phyloP scores from a whole-genome alignment of 768 basidiomycete species.

The Crassisporium funariophilum region DNA sequence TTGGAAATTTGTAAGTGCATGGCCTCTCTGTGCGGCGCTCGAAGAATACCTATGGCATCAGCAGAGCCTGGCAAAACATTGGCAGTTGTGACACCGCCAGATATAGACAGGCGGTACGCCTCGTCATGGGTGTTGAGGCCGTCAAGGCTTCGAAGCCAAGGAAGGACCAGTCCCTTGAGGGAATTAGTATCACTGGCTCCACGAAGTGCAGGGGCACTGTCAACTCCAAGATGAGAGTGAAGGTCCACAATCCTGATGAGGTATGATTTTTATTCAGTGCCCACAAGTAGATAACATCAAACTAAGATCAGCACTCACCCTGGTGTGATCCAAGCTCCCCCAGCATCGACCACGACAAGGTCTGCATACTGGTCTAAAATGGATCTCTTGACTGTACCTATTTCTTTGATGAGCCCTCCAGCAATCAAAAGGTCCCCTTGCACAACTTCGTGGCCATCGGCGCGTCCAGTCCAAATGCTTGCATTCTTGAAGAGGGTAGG shows the following conservation, averaged over 20 bases:
- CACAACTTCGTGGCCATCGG: conserved; percentile 56
- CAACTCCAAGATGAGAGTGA: conserved; percentile 57
- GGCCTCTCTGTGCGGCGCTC: not conserved
- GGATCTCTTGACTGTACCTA: conserved; percentile 43
- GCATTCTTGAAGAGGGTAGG: conserved; percentile 72
- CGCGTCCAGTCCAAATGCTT: conserved; percentile 62
- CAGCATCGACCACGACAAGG: conserved; percentile 49
- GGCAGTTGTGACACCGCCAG: conserved; percentile 81
- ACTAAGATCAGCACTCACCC: conserved; percentile 35
- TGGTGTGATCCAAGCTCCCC: conserved; percentile 77
- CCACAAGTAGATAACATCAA: not conserved
- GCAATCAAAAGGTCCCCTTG: conserved; percentile 62
- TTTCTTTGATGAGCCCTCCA: conserved; percentile 53
- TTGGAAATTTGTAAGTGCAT: conserved; percentile 14
- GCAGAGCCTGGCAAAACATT: conserved; percentile 75
- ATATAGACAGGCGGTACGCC: conserved; percentile 60
- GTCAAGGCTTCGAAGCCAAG: conserved; percentile 71
- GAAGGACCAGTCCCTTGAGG: conserved; percentile 39
- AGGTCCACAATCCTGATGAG: conserved; percentile 39
- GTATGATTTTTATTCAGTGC: not conserved
- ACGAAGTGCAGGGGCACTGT: conserved; percentile 27
- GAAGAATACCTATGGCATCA: conserved; percentile 53
- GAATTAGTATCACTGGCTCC: conserved; percentile 59
- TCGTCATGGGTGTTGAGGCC: conserved; percentile 78
- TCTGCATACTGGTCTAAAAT: conserved; percentile 22